Base-by-base conservation (phyloP, 2,329 filamentous ascomycete species). In the Penicillium sp. region DNA sequence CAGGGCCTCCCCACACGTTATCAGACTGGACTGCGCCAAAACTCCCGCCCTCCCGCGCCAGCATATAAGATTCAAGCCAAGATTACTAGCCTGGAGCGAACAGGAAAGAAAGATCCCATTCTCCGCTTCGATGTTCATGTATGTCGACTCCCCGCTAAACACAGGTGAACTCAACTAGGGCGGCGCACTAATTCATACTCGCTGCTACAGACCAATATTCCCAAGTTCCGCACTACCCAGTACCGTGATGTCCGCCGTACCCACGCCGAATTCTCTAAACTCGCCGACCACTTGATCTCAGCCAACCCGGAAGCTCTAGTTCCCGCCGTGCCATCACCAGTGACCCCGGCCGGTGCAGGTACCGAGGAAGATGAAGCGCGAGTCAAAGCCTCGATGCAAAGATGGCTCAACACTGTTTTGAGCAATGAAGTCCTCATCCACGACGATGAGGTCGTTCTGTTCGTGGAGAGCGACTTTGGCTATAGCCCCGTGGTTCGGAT, bases 401-500 rank as follows among this genome's bases (percentile, higher is more conserved):
- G 92, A 72, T 99, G 95, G 95, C 83, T 99, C 68, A 97, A 96
- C 75, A 90, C 91, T 58, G 89, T 99, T 21, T 96, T 95, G 78
- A 86, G 85, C 69, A 98, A 95, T 67, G 93, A 98, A 35, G 88
- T 96, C 1, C 84, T 99, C 8, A 96, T 96, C 81, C 87, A 90
- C 61, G 95, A 99, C 72, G 93, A 98, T 61, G 95, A 99, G 77
- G 93, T 98, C 87, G 87, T 97, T 5, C 88, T 98, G 59, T 99
- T 99, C 69, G 92, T 99, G n/a, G 95, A 99, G 77, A 96, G 92
- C 72, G 95, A 99, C 74, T 98, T 97, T 74, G 95, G 95, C 42
- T 99, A 99, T 76, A 97, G 92, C 69, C 95, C 95, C 1, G 90
- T 98, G 70, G 88, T 97, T 47, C 89, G 93, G 75, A 92, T 92